phyloP scores from a whole-genome alignment of 352 stramenopile genomes.

The Thalassiosira oceanica region DNA sequence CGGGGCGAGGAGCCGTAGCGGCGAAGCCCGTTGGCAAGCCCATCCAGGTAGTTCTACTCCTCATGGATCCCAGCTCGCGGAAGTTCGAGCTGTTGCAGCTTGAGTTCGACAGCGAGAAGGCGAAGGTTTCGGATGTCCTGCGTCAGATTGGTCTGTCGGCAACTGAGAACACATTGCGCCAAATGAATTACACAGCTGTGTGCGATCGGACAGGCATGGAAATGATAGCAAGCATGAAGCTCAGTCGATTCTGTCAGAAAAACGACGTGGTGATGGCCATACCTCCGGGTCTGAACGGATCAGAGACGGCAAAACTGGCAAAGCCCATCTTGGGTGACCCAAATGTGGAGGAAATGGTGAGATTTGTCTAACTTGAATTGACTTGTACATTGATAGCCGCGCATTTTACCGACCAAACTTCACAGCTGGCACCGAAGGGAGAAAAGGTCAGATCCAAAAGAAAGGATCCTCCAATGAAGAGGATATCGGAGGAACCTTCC shows the following conservation, averaged over 20 bases:
- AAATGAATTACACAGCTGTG: conserved; percentile 54
- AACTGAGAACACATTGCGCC: conserved; percentile 58
- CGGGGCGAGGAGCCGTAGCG: not conserved
- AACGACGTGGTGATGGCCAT: conserved; percentile 69
- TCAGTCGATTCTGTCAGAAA: conserved; percentile 60
- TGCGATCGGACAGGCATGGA: conserved; percentile 46
- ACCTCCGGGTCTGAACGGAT: conserved; percentile 48
- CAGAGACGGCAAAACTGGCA: conserved; percentile 51
- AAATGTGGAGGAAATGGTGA: conserved; percentile 75
- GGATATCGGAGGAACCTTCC: too few species aligned
- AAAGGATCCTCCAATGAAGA: too few species aligned
- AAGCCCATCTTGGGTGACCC: conserved; percentile 67
- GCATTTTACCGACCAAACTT: not conserved
- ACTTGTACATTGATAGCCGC: not conserved
- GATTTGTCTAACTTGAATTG: conserved; percentile 10
- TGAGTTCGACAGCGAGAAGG: conserved; percentile 75
- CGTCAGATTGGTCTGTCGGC: conserved; percentile 61
- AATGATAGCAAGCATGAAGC: conserved; percentile 39
- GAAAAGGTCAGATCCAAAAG: conserved; percentile 8
- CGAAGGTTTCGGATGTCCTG: conserved; percentile 62
- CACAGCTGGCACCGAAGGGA: conserved; percentile 22
- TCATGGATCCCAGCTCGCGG: conserved; percentile 71
- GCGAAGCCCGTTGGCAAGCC: conserved; percentile 9
- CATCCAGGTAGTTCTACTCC: conserved; percentile 65
- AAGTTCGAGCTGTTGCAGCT: conserved; percentile 79